Conservation (phyloP, 768 basidiomycete species). For the Tricholoma furcatifolium region DNA sequence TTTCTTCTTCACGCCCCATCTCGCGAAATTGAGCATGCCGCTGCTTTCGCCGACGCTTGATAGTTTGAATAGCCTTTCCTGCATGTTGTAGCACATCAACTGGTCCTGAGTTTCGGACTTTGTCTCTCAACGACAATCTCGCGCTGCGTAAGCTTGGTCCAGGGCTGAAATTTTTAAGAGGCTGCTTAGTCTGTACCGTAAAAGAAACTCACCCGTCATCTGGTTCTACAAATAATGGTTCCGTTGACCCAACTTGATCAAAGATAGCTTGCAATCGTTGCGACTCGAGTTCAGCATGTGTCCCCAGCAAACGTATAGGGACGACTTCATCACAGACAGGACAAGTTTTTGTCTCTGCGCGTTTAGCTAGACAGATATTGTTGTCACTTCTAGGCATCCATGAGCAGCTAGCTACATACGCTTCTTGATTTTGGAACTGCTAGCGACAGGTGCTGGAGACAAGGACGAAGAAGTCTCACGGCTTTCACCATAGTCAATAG, state of each 20-base stretch:
- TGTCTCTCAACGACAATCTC: conserved; percentile 29
- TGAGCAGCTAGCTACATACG: conserved; percentile 32
- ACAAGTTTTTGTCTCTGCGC: conserved; percentile 73
- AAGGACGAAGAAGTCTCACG: conserved; percentile 30
- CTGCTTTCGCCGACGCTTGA: conserved; percentile 69
- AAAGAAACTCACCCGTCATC: conserved; percentile 48
- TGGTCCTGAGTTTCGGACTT: conserved; percentile 39
- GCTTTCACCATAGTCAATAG: conserved; percentile 25
- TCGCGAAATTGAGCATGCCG: conserved; percentile 68
- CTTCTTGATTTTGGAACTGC: conserved; percentile 42
- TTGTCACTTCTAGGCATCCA: background rate
- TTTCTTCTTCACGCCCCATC: conserved; percentile 60
- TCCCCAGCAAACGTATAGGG: conserved; percentile 66
- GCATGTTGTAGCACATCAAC: conserved; percentile 38
- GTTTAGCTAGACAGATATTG: conserved; percentile 46
- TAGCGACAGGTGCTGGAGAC: conserved; percentile 31
- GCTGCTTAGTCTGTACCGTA: background rate
- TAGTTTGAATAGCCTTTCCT: conserved; percentile 54
- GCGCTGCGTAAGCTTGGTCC: conserved; percentile 36
- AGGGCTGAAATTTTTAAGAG: conserved; percentile 21
- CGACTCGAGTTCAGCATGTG: conserved; percentile 64
- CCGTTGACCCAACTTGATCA: conserved; percentile 57
- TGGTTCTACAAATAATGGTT: conserved; percentile 51
- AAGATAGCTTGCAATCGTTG: conserved; percentile 71
- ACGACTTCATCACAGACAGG: conserved; percentile 74